Base-by-base conservation (phyloP, 768 basidiomycete genomes). In the Phlebiopsis flavidoalba region DNA sequence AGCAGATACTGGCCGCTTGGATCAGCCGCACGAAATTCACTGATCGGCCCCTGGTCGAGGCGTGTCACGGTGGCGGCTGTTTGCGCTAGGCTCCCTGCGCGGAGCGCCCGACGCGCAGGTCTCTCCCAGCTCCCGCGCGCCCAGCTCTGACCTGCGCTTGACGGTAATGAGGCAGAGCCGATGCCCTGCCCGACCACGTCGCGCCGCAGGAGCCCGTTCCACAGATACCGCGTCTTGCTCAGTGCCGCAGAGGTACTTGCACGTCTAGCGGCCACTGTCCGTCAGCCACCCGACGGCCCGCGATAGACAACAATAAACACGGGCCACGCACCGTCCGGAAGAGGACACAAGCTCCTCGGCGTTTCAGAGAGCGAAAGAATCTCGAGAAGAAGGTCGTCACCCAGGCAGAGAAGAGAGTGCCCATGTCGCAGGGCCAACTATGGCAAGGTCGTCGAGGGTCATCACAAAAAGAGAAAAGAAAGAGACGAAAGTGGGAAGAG, bases 381-480 rank as follows among this genome's bases (percentile, higher is more conserved):
- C 2, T 63, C 11, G 19, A 63, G 57, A 31, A 63, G 58, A 21
- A 63, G 15, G 48, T 63, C 62, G 53, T 63, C 62, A 31, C 62
- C 62, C 37, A 63, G 33, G 21, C 19, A 14, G 17, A 63, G 53
- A 33, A 63, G 43, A 21, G 54, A 24, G 26, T n/a, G n/a, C 37
- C 49, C 60, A 61, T 61, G 5, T 22, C 26, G 36, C 21, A n/a
- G n/a, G n/a, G 37, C 53, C 26, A 43, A n/a, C 8, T 35, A 55
- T 48, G 48, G 15, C 17, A 19, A 54, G 31, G 49, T 33, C 54
- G 33, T 24, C 33, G 21, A 54, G 40, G 59, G 12, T 60, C 21
- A 36, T 45, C 36, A 52, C 37, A 51, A 53, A 26, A 45, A 56
- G 24, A 37, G 24, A 53, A 56, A 11, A 46, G 22, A 31, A 31